phyloP scores from a whole-genome alignment of 2,329 filamentous ascomycete genomes.

The Metarhizium brunneum region DNA sequence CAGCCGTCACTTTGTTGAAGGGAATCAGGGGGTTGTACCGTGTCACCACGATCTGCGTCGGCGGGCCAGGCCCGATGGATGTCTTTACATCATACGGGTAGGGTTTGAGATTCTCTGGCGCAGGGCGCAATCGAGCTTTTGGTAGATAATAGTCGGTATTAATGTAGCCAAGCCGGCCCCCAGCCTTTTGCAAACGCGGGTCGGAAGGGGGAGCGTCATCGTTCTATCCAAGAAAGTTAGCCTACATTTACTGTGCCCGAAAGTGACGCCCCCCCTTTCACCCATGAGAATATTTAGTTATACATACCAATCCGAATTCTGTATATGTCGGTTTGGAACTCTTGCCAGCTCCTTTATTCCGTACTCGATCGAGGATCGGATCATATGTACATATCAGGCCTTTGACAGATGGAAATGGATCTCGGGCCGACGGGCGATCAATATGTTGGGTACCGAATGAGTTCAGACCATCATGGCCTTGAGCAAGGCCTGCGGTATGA shows the following conservation, averaged over 20 bases:
- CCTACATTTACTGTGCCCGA: constrained; percentile 29
- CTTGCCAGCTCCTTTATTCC: constrained; percentile 42
- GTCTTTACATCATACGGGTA: constrained; percentile 76
- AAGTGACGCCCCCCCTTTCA: constrained; percentile 51
- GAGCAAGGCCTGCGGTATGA: constrained; percentile 13
- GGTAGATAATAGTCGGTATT: constrained; percentile 60
- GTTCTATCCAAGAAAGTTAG: constrained; percentile 57
- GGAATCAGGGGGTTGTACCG: constrained; percentile 89
- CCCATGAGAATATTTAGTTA: constrained; percentile 20
- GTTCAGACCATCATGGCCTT: constrained; percentile 23
- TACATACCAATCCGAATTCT: constrained; percentile 60
- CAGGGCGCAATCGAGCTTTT: constrained; percentile 61
- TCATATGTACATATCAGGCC: constrained; percentile 54
- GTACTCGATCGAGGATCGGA: constrained; percentile 43
- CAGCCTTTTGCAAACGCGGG: constrained; percentile 62
- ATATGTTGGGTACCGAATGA: constrained; percentile 23
- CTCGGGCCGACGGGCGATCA: constrained; percentile 46
- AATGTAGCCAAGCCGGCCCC: constrained; percentile 57
- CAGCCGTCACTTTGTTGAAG: constrained; percentile 64
- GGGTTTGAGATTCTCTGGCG: constrained; percentile 71
- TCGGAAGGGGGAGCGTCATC: constrained; percentile 73
- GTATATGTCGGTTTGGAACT: constrained; percentile 51
- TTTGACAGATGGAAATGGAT: constrained; percentile 42
- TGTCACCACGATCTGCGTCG: constrained; percentile 85
- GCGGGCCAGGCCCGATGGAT: constrained; percentile 80